Conservation (phyloP, 2,329 filamentous ascomycete genomes). For the Knoxdaviesia proteae region DNA sequence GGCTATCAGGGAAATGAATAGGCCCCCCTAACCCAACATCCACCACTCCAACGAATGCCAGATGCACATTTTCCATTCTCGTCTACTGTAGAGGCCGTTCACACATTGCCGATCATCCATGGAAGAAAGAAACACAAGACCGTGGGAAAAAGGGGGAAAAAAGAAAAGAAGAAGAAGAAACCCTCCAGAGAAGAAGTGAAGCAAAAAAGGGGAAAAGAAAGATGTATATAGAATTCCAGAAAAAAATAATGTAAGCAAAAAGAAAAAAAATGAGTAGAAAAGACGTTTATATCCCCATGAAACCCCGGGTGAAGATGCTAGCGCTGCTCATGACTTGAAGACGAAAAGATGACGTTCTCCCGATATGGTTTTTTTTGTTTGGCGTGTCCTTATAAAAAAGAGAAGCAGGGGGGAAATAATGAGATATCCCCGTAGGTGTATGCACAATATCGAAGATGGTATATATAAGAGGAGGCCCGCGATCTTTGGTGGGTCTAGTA, state of each 20-base stretch:
- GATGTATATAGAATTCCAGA: background rate
- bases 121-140: too few relatives aligned
- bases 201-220: background rate
- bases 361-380: background rate
- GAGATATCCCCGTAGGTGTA: background rate
- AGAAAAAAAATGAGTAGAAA: background rate
- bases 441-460: background rate
- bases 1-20: too few relatives aligned
- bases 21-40: too few relatives aligned
- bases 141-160: background rate
- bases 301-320: too few relatives aligned
- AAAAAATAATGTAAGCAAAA: background rate
- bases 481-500: conserved; percentile 29
- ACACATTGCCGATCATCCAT: too few relatives aligned
- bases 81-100: too few relatives aligned
- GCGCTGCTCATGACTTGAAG: background rate
- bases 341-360: background rate
- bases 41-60: too few relatives aligned
- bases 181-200: too few relatives aligned
- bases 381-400: background rate
- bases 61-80: too few relatives aligned
- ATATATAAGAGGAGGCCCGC: background rate
- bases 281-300: background rate
- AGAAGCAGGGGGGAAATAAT: background rate
- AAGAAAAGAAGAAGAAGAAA: background rate